These are phyloP conservation scores for Paecilomyces formosus DNA, from an alignment of 2,329 filamentous ascomycete species.

Conservation along the genomic window DNA sequence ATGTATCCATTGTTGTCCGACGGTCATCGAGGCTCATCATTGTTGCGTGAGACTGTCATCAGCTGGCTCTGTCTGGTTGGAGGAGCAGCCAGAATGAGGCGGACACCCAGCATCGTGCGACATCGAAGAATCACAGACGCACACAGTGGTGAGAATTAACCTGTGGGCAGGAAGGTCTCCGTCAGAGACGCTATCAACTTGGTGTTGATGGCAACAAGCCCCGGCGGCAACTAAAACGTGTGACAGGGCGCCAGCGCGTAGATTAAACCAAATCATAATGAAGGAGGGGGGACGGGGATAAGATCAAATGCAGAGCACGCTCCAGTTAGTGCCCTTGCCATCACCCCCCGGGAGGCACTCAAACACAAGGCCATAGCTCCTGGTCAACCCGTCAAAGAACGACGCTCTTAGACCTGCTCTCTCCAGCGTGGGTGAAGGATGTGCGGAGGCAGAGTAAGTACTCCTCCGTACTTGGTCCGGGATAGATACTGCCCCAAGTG, in stretches of 20 bases:
- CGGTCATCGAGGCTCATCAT: background rate
- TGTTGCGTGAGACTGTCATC: background rate
- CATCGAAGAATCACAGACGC: background rate
- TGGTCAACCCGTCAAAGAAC: background rate
- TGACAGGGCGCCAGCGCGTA: background rate
- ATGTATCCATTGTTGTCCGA: background rate
- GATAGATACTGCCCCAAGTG: background rate
- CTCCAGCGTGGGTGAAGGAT: background rate
- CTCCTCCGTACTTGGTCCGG: background rate
- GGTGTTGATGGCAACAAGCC: background rate
- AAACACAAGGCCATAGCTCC: background rate
- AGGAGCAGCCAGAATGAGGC: background rate
- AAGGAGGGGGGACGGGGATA: background rate
- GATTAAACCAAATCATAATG: background rate
- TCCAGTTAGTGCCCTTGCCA: background rate
- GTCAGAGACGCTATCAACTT: background rate
- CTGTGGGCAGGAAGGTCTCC: background rate
- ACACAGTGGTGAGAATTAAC: background rate
- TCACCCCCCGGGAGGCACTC: background rate
- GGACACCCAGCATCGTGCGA: background rate
- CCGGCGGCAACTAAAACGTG: background rate
- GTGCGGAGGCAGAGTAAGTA: background rate
- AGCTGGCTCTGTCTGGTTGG: background rate
- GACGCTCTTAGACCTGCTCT: background rate
- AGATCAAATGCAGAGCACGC: background rate